A percentile compares a stretch with the other conserved stretches of the same genome.
Conservation (phyloP, 1,139 yeast genomes). For the Schwanniomyces etchellsii region DNA sequence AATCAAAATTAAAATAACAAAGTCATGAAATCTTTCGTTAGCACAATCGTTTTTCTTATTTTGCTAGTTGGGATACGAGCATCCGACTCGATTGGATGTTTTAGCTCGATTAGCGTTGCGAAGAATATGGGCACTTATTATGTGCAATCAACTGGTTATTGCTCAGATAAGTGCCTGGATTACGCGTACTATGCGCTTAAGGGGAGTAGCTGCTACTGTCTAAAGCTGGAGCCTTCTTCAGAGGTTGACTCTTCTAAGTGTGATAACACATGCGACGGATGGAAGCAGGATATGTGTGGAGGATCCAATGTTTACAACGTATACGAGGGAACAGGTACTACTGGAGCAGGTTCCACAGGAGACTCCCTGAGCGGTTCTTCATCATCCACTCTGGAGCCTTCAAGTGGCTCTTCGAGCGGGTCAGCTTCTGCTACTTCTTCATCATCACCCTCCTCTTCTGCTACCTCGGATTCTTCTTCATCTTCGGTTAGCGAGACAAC, state of each 20-base stretch:
- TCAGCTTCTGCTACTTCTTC: conserved; percentile 15
- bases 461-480: conserved; percentile 9
- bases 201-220: conserved; percentile 65
- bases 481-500: conserved; percentile 6
- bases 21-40: too few relatives aligned
- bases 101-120: conserved; percentile 22
- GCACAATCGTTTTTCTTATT: too few relatives aligned
- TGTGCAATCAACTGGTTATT: conserved; percentile 48
- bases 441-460: conserved; percentile 12
- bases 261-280: conserved; percentile 46
- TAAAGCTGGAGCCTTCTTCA: conserved; percentile 44
- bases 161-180: conserved; percentile 42
- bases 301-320: conserved; percentile 42
- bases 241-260: conserved; percentile 28
- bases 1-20: too few relatives aligned
- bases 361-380: conserved; percentile 5
- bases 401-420: conserved; percentile 1
- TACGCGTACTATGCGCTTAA: conserved; percentile 55
- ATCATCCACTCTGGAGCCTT: background rate
- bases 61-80: too few relatives aligned
- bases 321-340: conserved; percentile 24
- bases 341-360: conserved; percentile 10
- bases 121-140: conserved; percentile 27
- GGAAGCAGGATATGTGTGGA: conserved; percentile 49
- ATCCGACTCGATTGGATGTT: too few relatives aligned